phyloP scores from a whole-genome alignment of 768 basidiomycete genomes.

The Suillus tomentosus region DNA sequence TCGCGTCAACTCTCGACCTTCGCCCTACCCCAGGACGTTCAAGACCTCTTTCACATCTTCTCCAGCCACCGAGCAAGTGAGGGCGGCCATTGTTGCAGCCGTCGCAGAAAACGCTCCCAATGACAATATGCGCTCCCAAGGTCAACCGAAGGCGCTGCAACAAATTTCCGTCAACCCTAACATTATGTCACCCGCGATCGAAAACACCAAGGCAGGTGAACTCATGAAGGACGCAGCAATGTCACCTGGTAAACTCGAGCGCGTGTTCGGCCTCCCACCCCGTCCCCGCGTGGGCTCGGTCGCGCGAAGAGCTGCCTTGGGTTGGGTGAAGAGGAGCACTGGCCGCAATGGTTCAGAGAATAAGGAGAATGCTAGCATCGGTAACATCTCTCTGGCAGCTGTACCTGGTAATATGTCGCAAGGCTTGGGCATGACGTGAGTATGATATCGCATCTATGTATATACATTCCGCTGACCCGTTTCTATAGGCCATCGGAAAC shows the following conservation, averaged over 20 bases:
- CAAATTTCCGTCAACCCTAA: conserved; percentile 47
- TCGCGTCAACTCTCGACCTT: conserved; percentile 68
- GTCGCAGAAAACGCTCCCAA: conserved; percentile 25
- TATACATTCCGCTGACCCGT: not conserved
- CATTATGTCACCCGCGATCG: conserved; percentile 34
- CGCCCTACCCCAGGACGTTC: conserved; percentile 66
- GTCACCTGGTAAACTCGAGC: conserved; percentile 33
- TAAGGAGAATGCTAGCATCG: conserved; percentile 42
- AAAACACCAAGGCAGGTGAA: conserved; percentile 35
- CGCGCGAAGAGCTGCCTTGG: conserved; percentile 57
- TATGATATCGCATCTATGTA: conserved; percentile 33
- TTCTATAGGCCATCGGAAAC: conserved; percentile 40
- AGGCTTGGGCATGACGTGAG: conserved; percentile 57
- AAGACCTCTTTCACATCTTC: conserved; percentile 46
- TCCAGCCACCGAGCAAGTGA: conserved; percentile 38
- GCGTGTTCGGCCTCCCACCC: conserved; percentile 26
- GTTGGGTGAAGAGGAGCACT: conserved; percentile 64
- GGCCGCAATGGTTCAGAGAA: conserved; percentile 54
- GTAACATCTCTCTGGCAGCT: conserved; percentile 12
- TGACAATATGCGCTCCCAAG: conserved; percentile 15
- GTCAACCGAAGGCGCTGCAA: conserved; percentile 40
- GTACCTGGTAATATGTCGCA: conserved; percentile 27
- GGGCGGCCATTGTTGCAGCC: conserved; percentile 23
- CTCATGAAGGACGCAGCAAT: conserved; percentile 34
- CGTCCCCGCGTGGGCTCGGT: conserved; percentile 58